A percentile compares a stretch with the other conserved stretches of the same genome.
These are phyloP conservation scores for Chaetomiaceae sp. DNA, from an alignment of 2,329 filamentous ascomycete species.

Conservation along the genomic window DNA sequence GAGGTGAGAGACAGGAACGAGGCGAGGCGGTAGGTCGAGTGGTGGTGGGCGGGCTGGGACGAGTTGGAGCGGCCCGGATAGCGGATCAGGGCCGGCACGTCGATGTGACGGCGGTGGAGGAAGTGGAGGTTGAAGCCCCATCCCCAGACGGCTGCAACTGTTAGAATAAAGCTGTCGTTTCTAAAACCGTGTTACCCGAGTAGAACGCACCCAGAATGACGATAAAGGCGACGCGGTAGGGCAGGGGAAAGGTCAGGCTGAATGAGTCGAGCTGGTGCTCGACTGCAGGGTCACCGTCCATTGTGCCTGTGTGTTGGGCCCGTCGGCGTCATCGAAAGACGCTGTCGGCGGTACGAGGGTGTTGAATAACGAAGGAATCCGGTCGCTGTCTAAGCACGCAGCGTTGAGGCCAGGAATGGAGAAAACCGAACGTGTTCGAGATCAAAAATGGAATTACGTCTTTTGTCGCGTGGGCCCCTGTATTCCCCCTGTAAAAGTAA, in stretches of 20 bases:
- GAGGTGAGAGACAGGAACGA: constrained; percentile 70
- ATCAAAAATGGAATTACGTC: neutral
- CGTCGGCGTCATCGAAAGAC: constrained; percentile 22
- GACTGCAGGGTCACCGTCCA: constrained; percentile 71
- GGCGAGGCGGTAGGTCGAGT: constrained; percentile 82
- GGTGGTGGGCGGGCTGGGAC: constrained; percentile 69
- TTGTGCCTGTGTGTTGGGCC: constrained; percentile 34
- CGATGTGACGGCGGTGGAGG: constrained; percentile 73
- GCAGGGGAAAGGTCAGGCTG: constrained; percentile 80
- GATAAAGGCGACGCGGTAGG: constrained; percentile 83
- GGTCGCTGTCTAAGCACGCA: neutral
- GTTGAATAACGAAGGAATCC: neutral
- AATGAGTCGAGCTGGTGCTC: constrained; percentile 75
- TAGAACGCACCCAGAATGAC: constrained; percentile 67
- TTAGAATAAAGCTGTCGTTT: neutral
- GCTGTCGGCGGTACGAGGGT: constrained; percentile 2
- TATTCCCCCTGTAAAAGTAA: constrained; percentile 1
- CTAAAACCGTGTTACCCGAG: neutral
- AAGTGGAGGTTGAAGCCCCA: constrained; percentile 92
- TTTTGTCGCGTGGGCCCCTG: neutral
- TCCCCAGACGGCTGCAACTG: constrained; percentile 74
- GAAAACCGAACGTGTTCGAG: neutral
- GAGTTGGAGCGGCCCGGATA: constrained; percentile 73
- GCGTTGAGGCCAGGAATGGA: neutral
- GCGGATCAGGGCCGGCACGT: constrained; percentile 79